These are phyloP conservation scores for Glomus cerebriforme DNA, from an alignment of 192 early-diverging fungal genomes.

Conservation along the genomic window DNA sequence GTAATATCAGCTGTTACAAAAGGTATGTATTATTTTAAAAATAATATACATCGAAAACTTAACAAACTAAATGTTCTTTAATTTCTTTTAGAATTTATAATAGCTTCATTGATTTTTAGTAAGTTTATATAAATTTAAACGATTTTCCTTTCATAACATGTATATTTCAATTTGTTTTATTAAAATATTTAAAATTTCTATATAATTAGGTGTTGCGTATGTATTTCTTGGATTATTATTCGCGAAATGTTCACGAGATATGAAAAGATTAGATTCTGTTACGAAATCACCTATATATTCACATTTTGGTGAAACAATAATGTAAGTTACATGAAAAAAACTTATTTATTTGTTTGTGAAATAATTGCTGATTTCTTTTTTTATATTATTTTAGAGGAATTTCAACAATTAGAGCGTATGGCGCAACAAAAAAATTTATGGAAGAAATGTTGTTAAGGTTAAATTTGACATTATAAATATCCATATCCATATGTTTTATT, in stretches of 20 bases:
- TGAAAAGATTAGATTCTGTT: constrained; percentile 70
- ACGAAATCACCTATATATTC: constrained; percentile 77
- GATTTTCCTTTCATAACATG: constrained; percentile 52
- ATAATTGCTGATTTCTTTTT: not conserved
- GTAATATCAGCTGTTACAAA: constrained; percentile 70
- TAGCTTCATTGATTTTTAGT: not conserved
- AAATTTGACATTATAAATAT: not conserved
- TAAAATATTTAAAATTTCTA: not conserved
- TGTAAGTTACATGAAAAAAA: not conserved
- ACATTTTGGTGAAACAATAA: constrained; percentile 68
- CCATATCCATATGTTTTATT: not conserved
- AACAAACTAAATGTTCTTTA: not conserved
- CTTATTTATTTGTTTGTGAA: not conserved
- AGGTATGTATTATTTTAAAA: constrained; percentile 63
- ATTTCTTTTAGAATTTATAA: not conserved
- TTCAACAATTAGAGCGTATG: constrained; percentile 84
- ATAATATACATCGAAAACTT: constrained; percentile 52
- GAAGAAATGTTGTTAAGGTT: constrained; percentile 52
- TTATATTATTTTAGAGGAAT: constrained; percentile 48
- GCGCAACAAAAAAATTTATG: constrained; percentile 66
- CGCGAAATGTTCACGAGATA: constrained; percentile 76
- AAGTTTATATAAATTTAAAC: not conserved
- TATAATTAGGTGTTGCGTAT: not conserved
- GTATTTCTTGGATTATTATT: constrained; percentile 68
- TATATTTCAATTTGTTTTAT: not conserved